These are phyloP conservation scores for Aspergillus bertholletiae DNA, from an alignment of 495 filamentous ascomycete species.

Conservation along the genomic window DNA sequence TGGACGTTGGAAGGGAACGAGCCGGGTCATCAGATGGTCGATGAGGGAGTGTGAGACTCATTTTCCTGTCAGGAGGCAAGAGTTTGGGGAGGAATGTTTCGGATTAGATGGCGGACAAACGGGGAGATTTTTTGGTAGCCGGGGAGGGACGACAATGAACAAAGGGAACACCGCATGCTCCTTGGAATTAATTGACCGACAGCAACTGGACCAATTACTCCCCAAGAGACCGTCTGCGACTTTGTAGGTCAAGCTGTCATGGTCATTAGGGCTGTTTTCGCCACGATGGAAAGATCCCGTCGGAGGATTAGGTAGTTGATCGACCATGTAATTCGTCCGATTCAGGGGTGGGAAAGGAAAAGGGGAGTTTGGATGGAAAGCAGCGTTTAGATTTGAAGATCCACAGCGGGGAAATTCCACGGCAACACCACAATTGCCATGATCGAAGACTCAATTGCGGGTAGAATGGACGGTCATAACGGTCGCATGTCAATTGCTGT, in stretches of 20 bases:
- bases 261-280: neutral
- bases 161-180: neutral
- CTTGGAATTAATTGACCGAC: neutral
- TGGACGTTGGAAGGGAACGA: conserved; percentile 38
- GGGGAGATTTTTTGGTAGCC: neutral
- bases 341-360: neutral
- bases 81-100: neutral
- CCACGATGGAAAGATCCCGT: neutral
- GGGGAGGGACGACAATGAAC: neutral
- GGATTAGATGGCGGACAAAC: neutral
- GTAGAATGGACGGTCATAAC: neutral
- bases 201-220: neutral
- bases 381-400: neutral
- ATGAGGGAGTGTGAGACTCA: conserved; percentile 44
- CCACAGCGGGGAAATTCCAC: conserved; percentile 4
- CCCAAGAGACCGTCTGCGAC: neutral
- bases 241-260: neutral
- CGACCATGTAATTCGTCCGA: conserved; percentile 2
- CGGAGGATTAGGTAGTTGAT: neutral
- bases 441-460: neutral
- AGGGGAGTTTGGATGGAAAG: neutral
- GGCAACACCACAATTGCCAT: neutral
- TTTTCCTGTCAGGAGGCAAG: conserved; percentile 22
- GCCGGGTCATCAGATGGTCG: conserved; percentile 39
- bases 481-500: neutral